These are phyloP conservation scores for Claviceps africana DNA, from an alignment of 2,329 filamentous ascomycete species.

Conservation along the genomic window DNA sequence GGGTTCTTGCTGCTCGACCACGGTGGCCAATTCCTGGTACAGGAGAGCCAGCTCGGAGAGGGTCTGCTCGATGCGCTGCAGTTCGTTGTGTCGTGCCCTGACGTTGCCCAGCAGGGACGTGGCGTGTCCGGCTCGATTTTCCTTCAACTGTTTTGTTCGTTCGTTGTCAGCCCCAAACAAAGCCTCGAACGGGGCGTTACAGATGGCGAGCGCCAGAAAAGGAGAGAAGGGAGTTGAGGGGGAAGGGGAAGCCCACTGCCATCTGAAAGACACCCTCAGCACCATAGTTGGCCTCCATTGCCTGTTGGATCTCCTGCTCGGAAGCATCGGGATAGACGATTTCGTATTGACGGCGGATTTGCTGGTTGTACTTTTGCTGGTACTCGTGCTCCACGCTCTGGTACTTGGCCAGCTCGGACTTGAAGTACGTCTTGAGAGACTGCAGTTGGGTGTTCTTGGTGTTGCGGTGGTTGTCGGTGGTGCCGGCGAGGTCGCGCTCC, in stretches of 20 bases:
- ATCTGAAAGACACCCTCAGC: conserved; percentile 72
- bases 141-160: conserved; percentile 52
- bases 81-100: conserved; percentile 69
- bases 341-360: conserved; percentile 66
- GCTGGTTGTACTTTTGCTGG: conserved; percentile 57
- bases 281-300: conserved; percentile 57
- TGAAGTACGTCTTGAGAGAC: conserved; percentile 58
- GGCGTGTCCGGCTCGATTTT: conserved; percentile 61
- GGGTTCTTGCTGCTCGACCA: conserved; percentile 58
- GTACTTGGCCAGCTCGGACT: conserved; percentile 56
- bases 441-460: conserved; percentile 58
- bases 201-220: no score
- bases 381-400: conserved; percentile 58
- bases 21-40: conserved; percentile 61
- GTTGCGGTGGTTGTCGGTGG: conserved; percentile 41
- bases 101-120: conserved; percentile 63
- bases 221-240: neutral
- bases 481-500: conserved; percentile 55
- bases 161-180: neutral
- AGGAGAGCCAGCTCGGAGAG: conserved; percentile 55
- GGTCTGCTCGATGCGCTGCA: conserved; percentile 66
- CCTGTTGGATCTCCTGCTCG: conserved; percentile 56
- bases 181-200: no score
- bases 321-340: conserved; percentile 73
- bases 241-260: conserved; percentile 40